Base-by-base conservation (phyloP, 1,139 yeast species). In the Candida frijolesensis region DNA sequence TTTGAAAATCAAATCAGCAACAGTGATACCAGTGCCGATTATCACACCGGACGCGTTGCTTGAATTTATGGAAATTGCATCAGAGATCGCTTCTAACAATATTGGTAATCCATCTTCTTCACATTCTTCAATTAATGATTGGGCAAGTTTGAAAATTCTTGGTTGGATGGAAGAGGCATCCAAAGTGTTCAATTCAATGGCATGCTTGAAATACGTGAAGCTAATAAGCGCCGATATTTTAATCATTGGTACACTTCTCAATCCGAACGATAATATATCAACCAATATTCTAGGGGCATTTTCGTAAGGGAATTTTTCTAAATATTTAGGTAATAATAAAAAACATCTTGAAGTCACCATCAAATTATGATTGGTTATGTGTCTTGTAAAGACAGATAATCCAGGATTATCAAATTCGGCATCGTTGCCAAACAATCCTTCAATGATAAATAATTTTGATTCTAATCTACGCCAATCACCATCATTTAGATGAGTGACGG, bases 21-120 rank as follows among this genome's bases (percentile, higher is more conserved):
- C 71, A 27, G 60, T 62, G 6, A 60, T 54, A 1, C 60, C 62
- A 5, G 55, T 53, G 3, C 40, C 55, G 4, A 67, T 45, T 7
- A 45, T 43, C 1, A 76, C 67, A 15, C 58, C 57, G 0, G 71
- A 60, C 0, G 82, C 74, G 38, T 70, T 65, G 1, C 64, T 52
- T 5, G 76, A 71, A 50, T 70, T 68, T 9, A 80, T 70, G 51
- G 78, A 70, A 51, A 87, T 74, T 2, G 85, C 80, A 10, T 78
- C 74, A 1, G 84, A 76, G 29, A 88, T 68, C 0, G 87, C 81
- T 62, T 91, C 97, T n/a, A 89, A 77, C 46, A 91, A 68, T 44
- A 87, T 76, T 0, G 94, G 82, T 29, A 89, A 84, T 0, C 96
- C 82, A 60, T 92, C 98, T 45, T 89, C 97, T 46, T 84, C 89